Evolutionary conservation across 345 rosid genomes (phyloP).

Genomic region (Salix brachista): DNA sequence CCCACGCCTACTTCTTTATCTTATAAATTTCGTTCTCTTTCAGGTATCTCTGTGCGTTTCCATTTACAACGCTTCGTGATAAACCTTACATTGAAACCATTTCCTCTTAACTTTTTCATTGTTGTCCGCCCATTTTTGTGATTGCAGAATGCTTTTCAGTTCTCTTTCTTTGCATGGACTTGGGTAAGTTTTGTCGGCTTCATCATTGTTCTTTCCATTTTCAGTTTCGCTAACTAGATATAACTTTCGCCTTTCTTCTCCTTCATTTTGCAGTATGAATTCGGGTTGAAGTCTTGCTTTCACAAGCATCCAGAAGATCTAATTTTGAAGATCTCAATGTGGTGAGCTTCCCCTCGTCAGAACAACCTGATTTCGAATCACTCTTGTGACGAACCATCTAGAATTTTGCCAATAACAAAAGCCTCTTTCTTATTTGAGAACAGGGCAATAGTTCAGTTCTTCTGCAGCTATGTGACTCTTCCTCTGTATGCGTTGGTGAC

Average conservation of each 20-base stretch:
- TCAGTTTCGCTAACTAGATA: neutral
- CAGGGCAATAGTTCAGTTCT: constrained; percentile 71
- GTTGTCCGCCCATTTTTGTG: neutral
- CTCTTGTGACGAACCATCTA: neutral
- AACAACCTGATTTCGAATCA: too few species aligned
- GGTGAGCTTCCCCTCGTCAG: constrained; percentile 39
- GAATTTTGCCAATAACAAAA: too few species aligned
- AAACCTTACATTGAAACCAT: too few species aligned
- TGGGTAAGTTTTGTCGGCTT: constrained; percentile 36
- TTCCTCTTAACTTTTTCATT: neutral
- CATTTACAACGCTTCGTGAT: neutral
- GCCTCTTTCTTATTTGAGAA: neutral
- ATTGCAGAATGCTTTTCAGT: constrained; percentile 77
- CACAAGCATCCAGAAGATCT: constrained; percentile 46
- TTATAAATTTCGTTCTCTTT: constrained; percentile 81
- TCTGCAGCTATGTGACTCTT: constrained; percentile 92
- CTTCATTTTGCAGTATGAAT: constrained; percentile 51
- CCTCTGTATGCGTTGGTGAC: constrained; percentile 94
- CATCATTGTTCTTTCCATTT: too few species aligned
- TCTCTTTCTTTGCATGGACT: constrained; percentile 80
- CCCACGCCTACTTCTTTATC: constrained; percentile 75
- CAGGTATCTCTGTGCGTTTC: constrained; percentile 43
- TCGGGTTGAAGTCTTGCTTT: constrained; percentile 50
- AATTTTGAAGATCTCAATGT: constrained; percentile 65
- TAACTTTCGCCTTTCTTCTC: neutral